These are phyloP conservation scores for Cryptococcus deneoformans DNA, from an alignment of 1,284 basidiomycete species.

Conservation along the genomic window DNA sequence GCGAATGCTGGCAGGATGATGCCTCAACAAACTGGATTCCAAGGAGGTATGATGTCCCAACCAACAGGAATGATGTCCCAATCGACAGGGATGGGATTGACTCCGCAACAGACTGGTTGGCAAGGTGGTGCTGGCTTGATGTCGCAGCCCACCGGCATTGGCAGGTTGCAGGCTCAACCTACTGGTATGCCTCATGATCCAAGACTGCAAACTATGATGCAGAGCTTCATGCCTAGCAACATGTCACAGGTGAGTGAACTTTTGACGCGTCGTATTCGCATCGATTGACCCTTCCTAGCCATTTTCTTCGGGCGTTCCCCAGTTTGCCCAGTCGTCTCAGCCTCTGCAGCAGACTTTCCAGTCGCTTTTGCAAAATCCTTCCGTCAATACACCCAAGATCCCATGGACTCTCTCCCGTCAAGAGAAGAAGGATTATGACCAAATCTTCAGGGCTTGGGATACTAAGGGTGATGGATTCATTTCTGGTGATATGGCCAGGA, in stretches of 20 bases:
- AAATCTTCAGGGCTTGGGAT: constrained; percentile 98
- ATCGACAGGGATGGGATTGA: constrained; percentile 35
- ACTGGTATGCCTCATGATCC: constrained; percentile 61
- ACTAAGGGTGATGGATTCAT: constrained; percentile 73
- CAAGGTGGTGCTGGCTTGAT: constrained; percentile 52
- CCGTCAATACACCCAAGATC: constrained; percentile 68
- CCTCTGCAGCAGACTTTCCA: constrained; percentile 57
- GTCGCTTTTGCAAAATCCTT: constrained; percentile 59
- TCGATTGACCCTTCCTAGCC: constrained; percentile 23
- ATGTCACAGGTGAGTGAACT: constrained; percentile 40
- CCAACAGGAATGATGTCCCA: constrained; percentile 42
- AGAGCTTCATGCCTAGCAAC: constrained; percentile 69
- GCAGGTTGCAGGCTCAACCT: constrained; percentile 36
- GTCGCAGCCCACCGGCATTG: constrained; percentile 70
- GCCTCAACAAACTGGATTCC: constrained; percentile 53
- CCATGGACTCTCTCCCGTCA: constrained; percentile 85
- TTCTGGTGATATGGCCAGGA: constrained; percentile 76
- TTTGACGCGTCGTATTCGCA: neutral
- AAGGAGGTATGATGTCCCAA: constrained; percentile 40
- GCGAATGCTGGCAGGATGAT: constrained; percentile 35
- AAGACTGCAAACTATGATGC: constrained; percentile 76
- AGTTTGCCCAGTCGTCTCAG: constrained; percentile 54
- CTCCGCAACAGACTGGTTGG: constrained; percentile 53
- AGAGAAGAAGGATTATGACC: constrained; percentile 96
- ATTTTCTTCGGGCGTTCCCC: constrained; percentile 53